Evolutionary conservation across 2,329 filamentous ascomycete species (phyloP).

Genomic region (Colletotrichum tabaci): DNA sequence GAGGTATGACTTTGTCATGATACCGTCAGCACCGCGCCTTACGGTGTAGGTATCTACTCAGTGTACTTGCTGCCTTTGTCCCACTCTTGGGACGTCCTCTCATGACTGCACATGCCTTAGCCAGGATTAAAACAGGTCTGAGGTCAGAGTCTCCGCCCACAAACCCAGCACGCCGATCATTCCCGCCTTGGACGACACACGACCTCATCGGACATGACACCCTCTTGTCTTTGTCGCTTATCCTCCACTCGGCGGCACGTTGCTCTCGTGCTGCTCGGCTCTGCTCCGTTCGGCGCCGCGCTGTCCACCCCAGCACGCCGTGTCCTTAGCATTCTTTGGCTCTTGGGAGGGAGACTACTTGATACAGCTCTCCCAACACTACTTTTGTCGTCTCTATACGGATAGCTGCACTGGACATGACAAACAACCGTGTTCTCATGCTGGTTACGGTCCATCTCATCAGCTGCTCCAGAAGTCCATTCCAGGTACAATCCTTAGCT

Average conservation of each 20-base stretch:
- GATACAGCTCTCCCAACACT: conserved; percentile 9
- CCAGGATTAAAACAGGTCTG: conserved; percentile 36
- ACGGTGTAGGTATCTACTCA: not conserved
- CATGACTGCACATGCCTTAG: not conserved
- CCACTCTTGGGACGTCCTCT: not conserved
- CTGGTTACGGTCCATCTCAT: not conserved
- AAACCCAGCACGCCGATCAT: conserved; percentile 38
- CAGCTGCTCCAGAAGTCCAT: not conserved
- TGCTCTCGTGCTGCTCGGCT: conserved; percentile 14
- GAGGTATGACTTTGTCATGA: not conserved
- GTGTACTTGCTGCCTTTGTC: not conserved
- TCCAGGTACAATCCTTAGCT: not conserved
- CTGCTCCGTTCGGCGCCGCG: too few relatives aligned
- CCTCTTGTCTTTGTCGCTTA: conserved; percentile 3
- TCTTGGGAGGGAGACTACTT: not conserved
- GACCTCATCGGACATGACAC: conserved; percentile 43
- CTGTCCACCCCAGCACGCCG: conserved; percentile 9
- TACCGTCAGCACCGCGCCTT: not conserved
- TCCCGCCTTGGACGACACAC: conserved; percentile 40
- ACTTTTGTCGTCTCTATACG: too few relatives aligned
- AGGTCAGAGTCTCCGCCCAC: conserved; percentile 38
- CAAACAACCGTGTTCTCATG: not conserved
- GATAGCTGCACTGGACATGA: not conserved
- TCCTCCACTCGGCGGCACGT: conserved; percentile 7
- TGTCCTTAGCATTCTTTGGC: conserved; percentile 10